Evolutionary conservation across 2,329 filamentous ascomycete genomes (phyloP), one percentile per base, ranked within the genome.

Genomic region (Microdochium nivale): DNA sequence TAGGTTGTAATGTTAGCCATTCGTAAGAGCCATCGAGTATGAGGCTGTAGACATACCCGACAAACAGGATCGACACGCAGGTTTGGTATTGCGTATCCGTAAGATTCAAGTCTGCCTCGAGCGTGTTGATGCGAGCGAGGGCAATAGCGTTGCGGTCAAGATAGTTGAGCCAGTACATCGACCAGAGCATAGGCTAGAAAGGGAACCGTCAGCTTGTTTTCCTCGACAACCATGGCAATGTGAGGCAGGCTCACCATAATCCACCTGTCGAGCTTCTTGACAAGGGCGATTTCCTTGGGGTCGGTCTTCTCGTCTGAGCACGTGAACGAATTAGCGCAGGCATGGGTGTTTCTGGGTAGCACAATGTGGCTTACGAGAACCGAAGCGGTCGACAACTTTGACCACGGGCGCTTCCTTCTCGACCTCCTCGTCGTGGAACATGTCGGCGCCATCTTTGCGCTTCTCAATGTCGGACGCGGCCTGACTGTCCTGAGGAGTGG

Each of bases 101-200:
- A 52, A 78, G 60, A 7, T 66, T 60, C 13, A 79, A 59, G 43
- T 78, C 76, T 24, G 69, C 65, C 46, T 75, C 69, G 25, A 79
- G 59, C 3, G 75, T 74, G 54, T 74, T 71, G 30, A 79, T 60
- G 49, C 70, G 67, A 14, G 76, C 76, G 19, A 75, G 73, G 9
- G 77, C 75, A 54, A 78, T 77, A 54, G 78, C 74, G 49, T 74
- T 74, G 14, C 71, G 62, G 55, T 74, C 71, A 2, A 69, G 59
- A 23, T 51, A 55, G 30, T 51, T 51, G 43, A 55, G 52, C 30
- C 49, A 56, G 37, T 65, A 67, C 46, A 67, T 32, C 37, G 49
- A 47, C 46, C 46, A 47, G 46, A 47, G 24, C 46, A 47, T 47
- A 3, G 46, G 46, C 46, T 47, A 24, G n/a, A 13, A 21, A 7